phyloP scores from a whole-genome alignment of 768 basidiomycete genomes.

The Tulasnella sp. region DNA sequence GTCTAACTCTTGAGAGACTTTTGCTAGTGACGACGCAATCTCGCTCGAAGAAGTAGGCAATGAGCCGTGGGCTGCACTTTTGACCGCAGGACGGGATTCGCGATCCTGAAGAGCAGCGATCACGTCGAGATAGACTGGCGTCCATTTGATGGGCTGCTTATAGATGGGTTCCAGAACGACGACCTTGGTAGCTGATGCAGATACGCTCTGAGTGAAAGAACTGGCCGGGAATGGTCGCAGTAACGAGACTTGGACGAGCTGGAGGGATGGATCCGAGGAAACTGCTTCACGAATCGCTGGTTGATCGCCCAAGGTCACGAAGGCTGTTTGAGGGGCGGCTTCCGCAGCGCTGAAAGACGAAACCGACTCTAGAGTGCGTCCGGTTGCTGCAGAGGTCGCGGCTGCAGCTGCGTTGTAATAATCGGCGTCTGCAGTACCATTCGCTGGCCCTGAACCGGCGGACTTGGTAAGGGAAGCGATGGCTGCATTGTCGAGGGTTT shows the following conservation, averaged over 20 bases:
- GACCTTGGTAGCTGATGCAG: conserved; percentile 50
- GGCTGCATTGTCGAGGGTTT: neutral
- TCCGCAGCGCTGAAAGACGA: neutral
- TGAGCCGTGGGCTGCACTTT: conserved; percentile 52
- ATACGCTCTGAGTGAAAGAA: conserved; percentile 46
- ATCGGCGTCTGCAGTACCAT: neutral
- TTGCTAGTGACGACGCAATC: conserved; percentile 25
- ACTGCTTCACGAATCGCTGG: conserved; percentile 28
- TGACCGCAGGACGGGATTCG: conserved; percentile 41
- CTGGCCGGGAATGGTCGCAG: conserved; percentile 55
- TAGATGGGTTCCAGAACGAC: conserved; percentile 74
- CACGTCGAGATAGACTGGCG: conserved; percentile 75
- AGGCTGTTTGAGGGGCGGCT: conserved; percentile 11
- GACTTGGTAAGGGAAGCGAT: neutral
- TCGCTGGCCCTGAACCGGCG: neutral
- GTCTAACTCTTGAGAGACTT: conserved; percentile 32
- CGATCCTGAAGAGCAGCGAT: conserved; percentile 55
- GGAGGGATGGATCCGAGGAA: conserved; percentile 41
- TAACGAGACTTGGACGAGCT: conserved; percentile 53
- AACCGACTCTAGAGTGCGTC: neutral
- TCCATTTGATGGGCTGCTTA: conserved; percentile 73
- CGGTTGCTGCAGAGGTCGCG: neutral
- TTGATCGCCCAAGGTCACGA: conserved; percentile 6
- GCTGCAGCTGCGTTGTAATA: conserved; percentile 26
- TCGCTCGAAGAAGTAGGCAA: conserved; percentile 27